Evolutionary conservation across 1,284 basidiomycete species (phyloP).

Genomic region (Porodaedalea pini): DNA sequence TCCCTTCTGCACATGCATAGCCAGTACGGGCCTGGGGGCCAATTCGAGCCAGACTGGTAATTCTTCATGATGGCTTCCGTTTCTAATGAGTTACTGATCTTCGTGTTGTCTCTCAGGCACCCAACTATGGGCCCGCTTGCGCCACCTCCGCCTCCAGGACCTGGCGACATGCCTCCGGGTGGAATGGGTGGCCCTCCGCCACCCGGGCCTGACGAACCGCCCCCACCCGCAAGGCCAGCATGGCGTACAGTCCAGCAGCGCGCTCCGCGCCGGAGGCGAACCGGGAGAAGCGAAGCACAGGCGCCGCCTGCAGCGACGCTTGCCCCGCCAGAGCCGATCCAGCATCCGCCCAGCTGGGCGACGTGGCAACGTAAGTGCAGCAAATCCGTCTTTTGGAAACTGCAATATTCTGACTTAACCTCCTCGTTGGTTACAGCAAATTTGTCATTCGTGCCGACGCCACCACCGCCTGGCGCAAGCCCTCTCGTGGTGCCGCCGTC

Average conservation of each 20-base stretch:
- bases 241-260: constrained; percentile 23
- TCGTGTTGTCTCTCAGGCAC: constrained; percentile 37
- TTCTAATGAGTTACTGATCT: constrained; percentile 15
- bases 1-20: constrained; percentile 60
- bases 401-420: background rate
- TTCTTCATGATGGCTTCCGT: constrained; percentile 11
- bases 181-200: constrained; percentile 24
- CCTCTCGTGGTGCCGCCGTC: constrained; percentile 50
- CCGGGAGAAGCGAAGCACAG: constrained; percentile 1
- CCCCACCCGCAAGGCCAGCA: constrained; percentile 21
- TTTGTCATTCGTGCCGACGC: constrained; percentile 44
- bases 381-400: background rate
- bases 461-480: constrained; percentile 48
- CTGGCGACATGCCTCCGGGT: constrained; percentile 28
- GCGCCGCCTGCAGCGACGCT: constrained; percentile 16
- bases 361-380: constrained; percentile 68
- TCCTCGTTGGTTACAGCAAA: constrained; percentile 39
- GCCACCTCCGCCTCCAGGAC: constrained; percentile 29
- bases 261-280: constrained; percentile 20
- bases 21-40: constrained; percentile 71
- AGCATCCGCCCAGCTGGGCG: constrained; percentile 50
- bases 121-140: constrained; percentile 38
- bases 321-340: constrained; percentile 31
- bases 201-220: constrained; percentile 26
- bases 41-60: constrained; percentile 71